phyloP scores from a whole-genome alignment of 352 stramenopile genomes.

The Pythium phragmitis region DNA sequence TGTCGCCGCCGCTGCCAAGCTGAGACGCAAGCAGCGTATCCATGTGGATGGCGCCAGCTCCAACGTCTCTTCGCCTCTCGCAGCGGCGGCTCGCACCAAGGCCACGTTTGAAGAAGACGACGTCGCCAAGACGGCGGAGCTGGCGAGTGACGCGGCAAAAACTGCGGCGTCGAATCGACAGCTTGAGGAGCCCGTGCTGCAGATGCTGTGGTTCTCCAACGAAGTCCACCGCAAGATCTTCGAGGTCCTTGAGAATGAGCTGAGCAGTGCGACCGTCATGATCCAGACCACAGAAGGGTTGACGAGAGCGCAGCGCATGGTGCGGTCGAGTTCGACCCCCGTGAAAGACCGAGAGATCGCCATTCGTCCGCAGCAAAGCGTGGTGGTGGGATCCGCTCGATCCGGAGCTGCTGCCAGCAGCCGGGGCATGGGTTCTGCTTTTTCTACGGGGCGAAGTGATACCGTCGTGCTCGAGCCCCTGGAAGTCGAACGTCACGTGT shows the following conservation, averaged over 20 bases:
- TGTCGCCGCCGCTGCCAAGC: slow-evolving; percentile 63
- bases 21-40: slow-evolving; percentile 65
- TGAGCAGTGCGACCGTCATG: slow-evolving; percentile 64
- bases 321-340: slow-evolving; percentile 79
- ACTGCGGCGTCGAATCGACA: slow-evolving; percentile 68
- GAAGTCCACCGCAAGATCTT: slow-evolving; percentile 88
- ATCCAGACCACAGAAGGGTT: slow-evolving; percentile 75
- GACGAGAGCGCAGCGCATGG: slow-evolving; percentile 76
- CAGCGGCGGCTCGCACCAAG: slow-evolving; percentile 24
- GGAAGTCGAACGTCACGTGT: slow-evolving; percentile 76
- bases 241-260: slow-evolving; percentile 80
- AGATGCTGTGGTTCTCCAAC: slow-evolving; percentile 87
- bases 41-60: slow-evolving; percentile 34
- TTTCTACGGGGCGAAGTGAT: slow-evolving; percentile 23
- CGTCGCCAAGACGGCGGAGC: slow-evolving; percentile 57
- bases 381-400: slow-evolving; percentile 31
- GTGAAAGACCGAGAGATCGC: slow-evolving; percentile 53
- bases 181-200: slow-evolving; percentile 68
- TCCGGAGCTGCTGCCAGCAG: slow-evolving; percentile 17
- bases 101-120: slow-evolving; percentile 50
- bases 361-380: slow-evolving; percentile 39
- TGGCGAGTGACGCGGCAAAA: slow-evolving; percentile 79
- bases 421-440: slow-evolving; percentile 8
- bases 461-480: slow-evolving; percentile 56
- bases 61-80: slow-evolving; percentile 22